Base-by-base conservation (phyloP, 306 rosid species). In the Sophora flavescens region DNA sequence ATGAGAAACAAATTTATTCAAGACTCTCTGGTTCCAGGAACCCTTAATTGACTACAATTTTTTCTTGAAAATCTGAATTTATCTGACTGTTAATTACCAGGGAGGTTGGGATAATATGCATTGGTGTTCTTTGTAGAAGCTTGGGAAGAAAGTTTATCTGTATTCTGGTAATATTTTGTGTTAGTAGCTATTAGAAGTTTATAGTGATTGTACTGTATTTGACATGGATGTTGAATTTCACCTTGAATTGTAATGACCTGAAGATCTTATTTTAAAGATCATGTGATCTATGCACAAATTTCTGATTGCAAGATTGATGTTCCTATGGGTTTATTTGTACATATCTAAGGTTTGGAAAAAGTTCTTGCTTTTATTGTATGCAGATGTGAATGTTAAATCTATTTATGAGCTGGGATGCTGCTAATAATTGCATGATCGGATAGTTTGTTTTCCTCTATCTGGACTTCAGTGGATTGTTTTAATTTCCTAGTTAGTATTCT, bases 361-460 rank as follows among this genome's bases (percentile, higher is more conserved):
- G 6, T 56, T 28, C 10, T 14, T 28, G 38, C 2, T 10, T 3
- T 7, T 32, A 58, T 59, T 32, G 6, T 51, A 62, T 60, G 38
- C 26, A 15, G 32, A 50, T 51, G 33, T 47, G 42, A 69, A 70
- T 38, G 38, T 28, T 26, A 12, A 28, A 71, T 13, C 61, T 67
- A 26, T 39, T 1, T 39, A 60, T 67, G 53, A 28, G 70, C 42
- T 68, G 41, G 61, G 47, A 16, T 51, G 44, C 47, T 74, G 48
- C 54, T 44, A 10, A 53, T 26, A 11, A 52, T 16, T 70, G 33
- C 38, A 6, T 60, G 63, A 17, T 38, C 3, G 3, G 32, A 60
- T 47, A 18, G 70, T 53, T 78, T 44, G 76, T 62, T 76, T 80
- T 56, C 44, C 10, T 68, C 10, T 13, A 5, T 54, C 42, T 41